Evolutionary conservation across 345 rosid species (phyloP), one percentile per base, ranked within the genome.

Genomic region (Eucalyptus erythrocorys): DNA sequence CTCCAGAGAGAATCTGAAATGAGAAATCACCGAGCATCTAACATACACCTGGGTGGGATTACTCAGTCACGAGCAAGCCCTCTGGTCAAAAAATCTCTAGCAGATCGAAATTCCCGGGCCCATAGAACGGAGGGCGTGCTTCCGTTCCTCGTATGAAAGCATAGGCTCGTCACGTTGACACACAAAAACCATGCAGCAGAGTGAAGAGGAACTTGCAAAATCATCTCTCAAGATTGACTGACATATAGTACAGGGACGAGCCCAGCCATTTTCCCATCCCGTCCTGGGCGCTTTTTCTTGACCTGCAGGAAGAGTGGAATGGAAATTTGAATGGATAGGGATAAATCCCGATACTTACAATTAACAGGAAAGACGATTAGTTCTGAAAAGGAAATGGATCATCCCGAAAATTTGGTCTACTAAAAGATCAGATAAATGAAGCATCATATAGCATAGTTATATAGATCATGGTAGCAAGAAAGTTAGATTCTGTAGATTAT

Each of bases 181-280:
- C 61, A 34, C 45, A n/a, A 50, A 34, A 49, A 42, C 45, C 61
- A 34, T 32, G 19, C 64, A 32, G 30, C 30, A 24, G 66, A 87
- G 71, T 47, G 71, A 87, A 87, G 40, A 40, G 48, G 26, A 87
- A 26, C 24, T 21, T 87, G 43, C 42, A 76, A 76, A 76, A 76
- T 40, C 47, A 10, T 19, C 53, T 88, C 42, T 95, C 88, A 96
- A 86, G 93, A 90, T 85, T 95, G 98, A 90, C 91, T 95, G 87
- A 98, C 99, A 88, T 98, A 98, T 22, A 98, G 99, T 64, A 98
- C 99, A 12, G 99, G 99, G 42, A 98, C 99, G 26, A 97, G 96
- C 87, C 99, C 99, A 37, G 97, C 97, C 99, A 97, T 95, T 91
- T 97, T 98, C 87, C 99, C 99, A 90, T 97, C 99, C 93, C 99